phyloP scores from a whole-genome alignment of 164 flowering plant species.

The Buxus sempervirens region DNA sequence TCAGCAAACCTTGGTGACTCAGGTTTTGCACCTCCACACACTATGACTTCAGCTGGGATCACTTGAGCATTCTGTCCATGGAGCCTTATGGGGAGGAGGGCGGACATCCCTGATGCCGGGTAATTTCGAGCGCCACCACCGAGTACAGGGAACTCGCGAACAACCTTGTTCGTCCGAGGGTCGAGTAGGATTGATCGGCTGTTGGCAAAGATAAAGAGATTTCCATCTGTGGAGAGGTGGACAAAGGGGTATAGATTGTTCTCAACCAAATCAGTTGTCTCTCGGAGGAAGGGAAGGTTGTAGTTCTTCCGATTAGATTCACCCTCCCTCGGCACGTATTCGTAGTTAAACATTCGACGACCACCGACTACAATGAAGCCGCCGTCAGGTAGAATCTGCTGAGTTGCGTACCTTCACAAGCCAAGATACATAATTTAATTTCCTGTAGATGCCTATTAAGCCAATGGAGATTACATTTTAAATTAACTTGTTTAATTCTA shows the following conservation, averaged over 20 bases:
- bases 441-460: no score
- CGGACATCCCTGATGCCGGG: constrained; percentile 68
- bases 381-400: constrained; percentile 56
- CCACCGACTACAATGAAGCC: constrained; percentile 67
- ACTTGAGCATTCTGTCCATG: background rate
- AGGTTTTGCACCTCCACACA: constrained; percentile 63
- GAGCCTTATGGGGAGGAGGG: constrained; percentile 65
- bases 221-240: constrained; percentile 70
- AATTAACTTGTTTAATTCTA: background rate
- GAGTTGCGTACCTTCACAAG: constrained; percentile 61
- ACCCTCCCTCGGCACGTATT: constrained; percentile 52
- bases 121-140: constrained; percentile 77
- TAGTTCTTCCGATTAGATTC: constrained; percentile 9
- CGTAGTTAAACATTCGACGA: constrained; percentile 51
- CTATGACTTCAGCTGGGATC: constrained; percentile 45
- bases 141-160: constrained; percentile 50
- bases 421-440: background rate
- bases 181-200: constrained; percentile 56
- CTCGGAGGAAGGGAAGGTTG: constrained; percentile 38
- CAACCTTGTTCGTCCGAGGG: constrained; percentile 26
- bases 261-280: constrained; percentile 53
- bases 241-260: constrained; percentile 92
- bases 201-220: constrained; percentile 82
- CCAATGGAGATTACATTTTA: no score
- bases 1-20: constrained; percentile 25